Base-by-base conservation (phyloP, 2,329 filamentous ascomycete genomes). In the Sporothrix humicola region DNA sequence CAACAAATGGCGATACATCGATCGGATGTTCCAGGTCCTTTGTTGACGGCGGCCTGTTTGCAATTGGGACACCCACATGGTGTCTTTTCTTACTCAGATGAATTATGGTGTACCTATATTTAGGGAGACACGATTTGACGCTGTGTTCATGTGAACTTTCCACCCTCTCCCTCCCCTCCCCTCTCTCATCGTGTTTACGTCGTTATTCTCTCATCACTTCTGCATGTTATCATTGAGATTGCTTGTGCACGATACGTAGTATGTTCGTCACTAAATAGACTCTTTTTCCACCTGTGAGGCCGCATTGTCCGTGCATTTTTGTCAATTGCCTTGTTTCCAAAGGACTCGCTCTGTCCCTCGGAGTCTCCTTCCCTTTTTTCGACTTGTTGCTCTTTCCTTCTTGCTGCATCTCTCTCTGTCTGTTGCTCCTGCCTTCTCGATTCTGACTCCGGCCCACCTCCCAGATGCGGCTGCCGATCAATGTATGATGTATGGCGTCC, bases 381-480 rank as follows among this genome's bases (percentile, higher is more conserved):
- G 2, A 5, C 17, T 56, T 17, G 13, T 20, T 17, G 20, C 52
- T 56, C 23, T 52, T 52, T 17, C 48, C 48, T 52, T 17, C n/a
- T 52, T 56, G 20, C 15, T 56, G 52, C 52, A 56, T 23, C 52
- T 12, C 20, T 23, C 52, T 23, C 52, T 56, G 9, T 13, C 23
- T 23, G 52, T 26, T 37, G 31, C 31, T 56, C 52, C 52, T 56
- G 52, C 20, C 20, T 56, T 48, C 61, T 37, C 13, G 37, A 56
- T 56, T 48, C 46, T 37, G 6, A 52, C 65, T 54, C 65, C 23
- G 65, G 46, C 65, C 65, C 46, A 69, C 65, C 65, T 68, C n/a
- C 50, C 68, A 44, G 48, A 58, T 70, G 68, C 68, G 66, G 66
- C 48, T 50, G 66, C 31, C 66, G 66, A 69, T 69, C 66, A 42